These are phyloP conservation scores for Cryptomeria japonica DNA, from an alignment of 75 land plant species.

Conservation along the genomic window DNA sequence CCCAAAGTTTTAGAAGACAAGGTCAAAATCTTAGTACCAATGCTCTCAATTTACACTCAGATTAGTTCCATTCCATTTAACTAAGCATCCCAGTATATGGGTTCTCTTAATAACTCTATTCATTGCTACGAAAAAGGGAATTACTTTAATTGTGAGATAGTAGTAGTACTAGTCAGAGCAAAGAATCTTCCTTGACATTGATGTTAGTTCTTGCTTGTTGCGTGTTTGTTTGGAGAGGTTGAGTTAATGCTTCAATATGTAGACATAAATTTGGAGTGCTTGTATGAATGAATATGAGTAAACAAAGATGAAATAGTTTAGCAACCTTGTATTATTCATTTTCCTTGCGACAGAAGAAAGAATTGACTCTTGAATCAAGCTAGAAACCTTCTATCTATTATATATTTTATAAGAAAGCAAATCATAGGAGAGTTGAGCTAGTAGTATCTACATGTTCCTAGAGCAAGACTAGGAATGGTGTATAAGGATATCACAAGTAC, in stretches of 20 bases:
- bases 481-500: too few species aligned
- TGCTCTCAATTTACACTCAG: too few species aligned
- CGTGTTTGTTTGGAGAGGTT: not conserved
- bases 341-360: not conserved
- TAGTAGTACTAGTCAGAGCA: not conserved
- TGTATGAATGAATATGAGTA: not conserved
- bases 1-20: too few species aligned
- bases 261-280: not conserved
- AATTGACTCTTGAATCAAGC: not conserved
- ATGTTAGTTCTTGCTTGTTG: not conserved
- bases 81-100: too few species aligned
- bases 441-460: too few species aligned
- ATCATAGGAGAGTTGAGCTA: too few species aligned
- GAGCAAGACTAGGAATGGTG: too few species aligned
- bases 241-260: not conserved
- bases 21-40: too few species aligned
- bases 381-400: not conserved
- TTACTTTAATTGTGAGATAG: not conserved
- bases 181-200: not conserved
- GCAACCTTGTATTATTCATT: not conserved
- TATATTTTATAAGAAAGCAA: too few species aligned
- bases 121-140: not conserved
- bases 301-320: not conserved
- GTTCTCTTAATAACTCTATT: too few species aligned
- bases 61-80: too few species aligned